These are phyloP conservation scores for Backusella tuberculispora DNA, from an alignment of 192 early-diverging fungal species.

Conservation along the genomic window DNA sequence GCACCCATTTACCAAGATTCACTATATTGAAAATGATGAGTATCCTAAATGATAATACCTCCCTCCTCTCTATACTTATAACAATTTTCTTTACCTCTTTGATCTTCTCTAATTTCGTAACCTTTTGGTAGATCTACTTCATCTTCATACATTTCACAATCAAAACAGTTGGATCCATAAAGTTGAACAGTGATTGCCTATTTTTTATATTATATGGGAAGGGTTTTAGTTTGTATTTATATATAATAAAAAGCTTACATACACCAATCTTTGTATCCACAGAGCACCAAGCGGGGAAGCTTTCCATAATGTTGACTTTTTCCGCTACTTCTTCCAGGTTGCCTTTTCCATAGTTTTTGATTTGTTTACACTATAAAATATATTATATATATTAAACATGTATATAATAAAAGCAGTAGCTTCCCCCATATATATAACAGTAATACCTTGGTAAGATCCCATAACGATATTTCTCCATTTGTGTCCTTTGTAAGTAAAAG, in stretches of 20 bases:
- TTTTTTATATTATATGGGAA: neutral
- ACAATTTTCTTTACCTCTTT: constrained; percentile 56
- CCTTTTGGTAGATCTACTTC: constrained; percentile 61
- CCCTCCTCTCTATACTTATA: neutral
- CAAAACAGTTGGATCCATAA: constrained; percentile 76
- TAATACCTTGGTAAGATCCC: constrained; percentile 73
- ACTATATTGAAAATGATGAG: constrained; percentile 47
- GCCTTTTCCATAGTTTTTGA: constrained; percentile 57
- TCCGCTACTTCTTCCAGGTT: constrained; percentile 59
- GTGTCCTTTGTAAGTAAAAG: constrained; percentile 86
- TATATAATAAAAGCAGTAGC: no score
- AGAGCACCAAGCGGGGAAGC: constrained; percentile 88
- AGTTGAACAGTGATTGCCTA: constrained; percentile 84
- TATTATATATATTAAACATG: neutral
- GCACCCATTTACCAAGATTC: constrained; percentile 82
- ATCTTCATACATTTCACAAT: constrained; percentile 90
- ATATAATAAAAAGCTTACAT: constrained; percentile 24
- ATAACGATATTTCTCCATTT: constrained; percentile 76
- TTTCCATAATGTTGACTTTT: constrained; percentile 67
- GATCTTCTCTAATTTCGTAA: constrained; percentile 65
- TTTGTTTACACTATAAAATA: constrained; percentile 50
- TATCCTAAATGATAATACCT: neutral
- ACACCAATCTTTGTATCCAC: constrained; percentile 91
- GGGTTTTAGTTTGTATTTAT: neutral
- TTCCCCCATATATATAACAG: constrained; percentile 12